Conservation (phyloP, 2,329 filamentous ascomycete genomes). For the Diaporthe vexans region DNA sequence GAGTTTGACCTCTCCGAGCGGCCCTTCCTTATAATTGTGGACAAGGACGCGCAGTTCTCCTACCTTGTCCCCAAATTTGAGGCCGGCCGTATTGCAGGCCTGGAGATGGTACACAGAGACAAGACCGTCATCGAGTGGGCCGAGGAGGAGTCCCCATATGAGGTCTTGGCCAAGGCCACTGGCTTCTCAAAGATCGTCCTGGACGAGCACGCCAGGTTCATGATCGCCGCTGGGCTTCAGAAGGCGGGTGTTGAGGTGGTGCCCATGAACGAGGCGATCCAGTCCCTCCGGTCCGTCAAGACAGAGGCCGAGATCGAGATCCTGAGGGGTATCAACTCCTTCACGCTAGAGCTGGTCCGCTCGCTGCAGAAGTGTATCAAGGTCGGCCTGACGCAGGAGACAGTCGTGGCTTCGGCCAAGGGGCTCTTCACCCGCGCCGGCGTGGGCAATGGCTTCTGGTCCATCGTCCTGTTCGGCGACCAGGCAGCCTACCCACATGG, state of each 20-base stretch:
- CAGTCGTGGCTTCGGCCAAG: slow-evolving; percentile 43
- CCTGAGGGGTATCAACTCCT: slow-evolving; percentile 47
- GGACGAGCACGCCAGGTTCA: slow-evolving; percentile 49
- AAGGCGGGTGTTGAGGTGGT: slow-evolving; percentile 47
- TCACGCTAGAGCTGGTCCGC: slow-evolving; percentile 48
- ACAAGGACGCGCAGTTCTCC: slow-evolving; percentile 46
- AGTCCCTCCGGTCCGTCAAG: slow-evolving; percentile 48
- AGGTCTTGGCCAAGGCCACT: slow-evolving; percentile 44
- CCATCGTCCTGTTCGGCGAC: slow-evolving; percentile 49
- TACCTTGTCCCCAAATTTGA: slow-evolving; percentile 50
- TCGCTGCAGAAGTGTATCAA: slow-evolving; percentile 48
- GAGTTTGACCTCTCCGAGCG: slow-evolving; percentile 48
- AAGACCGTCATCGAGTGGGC: slow-evolving; percentile 47
- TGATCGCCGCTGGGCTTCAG: slow-evolving; percentile 49
- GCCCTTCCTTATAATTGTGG: slow-evolving; percentile 48
- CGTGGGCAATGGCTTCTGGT: slow-evolving; percentile 48
- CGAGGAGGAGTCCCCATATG: slow-evolving; percentile 48
- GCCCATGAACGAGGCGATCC: slow-evolving; percentile 47
- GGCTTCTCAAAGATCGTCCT: slow-evolving; percentile 47
- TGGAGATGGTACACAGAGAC: slow-evolving; percentile 48
- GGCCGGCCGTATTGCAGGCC: slow-evolving; percentile 47
- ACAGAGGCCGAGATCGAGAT: slow-evolving; percentile 48
- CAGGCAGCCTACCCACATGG: slow-evolving; percentile 50
- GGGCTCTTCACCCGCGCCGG: slow-evolving; percentile 47
- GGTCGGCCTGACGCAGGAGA: slow-evolving; percentile 48